phyloP scores from a whole-genome alignment of 345 rosid species.

The Hibiscus mutabilis region DNA sequence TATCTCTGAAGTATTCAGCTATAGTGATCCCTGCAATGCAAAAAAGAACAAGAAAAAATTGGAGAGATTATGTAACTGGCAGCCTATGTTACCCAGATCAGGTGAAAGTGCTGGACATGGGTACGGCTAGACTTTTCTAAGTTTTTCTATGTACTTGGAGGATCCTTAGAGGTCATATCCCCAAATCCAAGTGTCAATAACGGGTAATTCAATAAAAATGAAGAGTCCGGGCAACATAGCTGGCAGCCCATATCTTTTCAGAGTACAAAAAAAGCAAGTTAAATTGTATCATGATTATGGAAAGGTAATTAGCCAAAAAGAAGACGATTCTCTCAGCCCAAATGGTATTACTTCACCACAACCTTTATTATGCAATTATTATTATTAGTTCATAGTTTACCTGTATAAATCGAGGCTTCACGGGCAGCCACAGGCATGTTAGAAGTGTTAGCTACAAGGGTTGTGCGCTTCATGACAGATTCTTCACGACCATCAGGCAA shows the following conservation, averaged over 20 bases:
- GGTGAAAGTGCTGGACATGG: too few relatives aligned
- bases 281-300: too few relatives aligned
- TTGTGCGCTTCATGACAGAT: constrained; percentile 99
- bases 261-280: too few relatives aligned
- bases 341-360: not conserved
- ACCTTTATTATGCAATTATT: not conserved
- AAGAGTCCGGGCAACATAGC: too few relatives aligned
- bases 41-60: not conserved
- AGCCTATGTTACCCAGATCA: too few relatives aligned
- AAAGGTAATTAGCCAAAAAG: not conserved
- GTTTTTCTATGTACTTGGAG: too few relatives aligned
- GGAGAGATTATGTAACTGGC: not conserved
- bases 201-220: too few relatives aligned
- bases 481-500: constrained; percentile 99
- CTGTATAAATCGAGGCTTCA: constrained; percentile 98
- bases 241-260: too few relatives aligned
- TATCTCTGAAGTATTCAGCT: constrained; percentile 96
- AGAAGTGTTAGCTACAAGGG: constrained; percentile 97
- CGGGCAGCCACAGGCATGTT: constrained; percentile 99
- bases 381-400: constrained; percentile 19
- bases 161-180: too few relatives aligned
- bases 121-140: too few relatives aligned
- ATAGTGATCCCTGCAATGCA: constrained; percentile 75
- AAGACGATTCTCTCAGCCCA: not conserved
- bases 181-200: too few relatives aligned